Evolutionary conservation across 225 moss, liverwort and hornwort species (phyloP).

Genomic region (Antitrichia curtipendula): DNA sequence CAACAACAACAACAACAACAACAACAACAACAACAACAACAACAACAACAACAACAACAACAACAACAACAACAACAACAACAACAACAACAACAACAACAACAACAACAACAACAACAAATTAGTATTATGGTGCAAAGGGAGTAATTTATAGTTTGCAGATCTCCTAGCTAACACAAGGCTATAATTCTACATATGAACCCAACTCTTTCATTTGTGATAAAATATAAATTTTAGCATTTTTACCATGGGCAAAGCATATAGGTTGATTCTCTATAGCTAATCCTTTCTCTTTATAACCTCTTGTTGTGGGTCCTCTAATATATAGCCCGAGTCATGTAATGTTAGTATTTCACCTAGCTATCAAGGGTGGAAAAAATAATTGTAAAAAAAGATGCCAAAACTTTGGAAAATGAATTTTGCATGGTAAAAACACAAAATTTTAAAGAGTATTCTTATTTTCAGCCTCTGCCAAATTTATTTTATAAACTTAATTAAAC

Average conservation of each 20-base stretch:
- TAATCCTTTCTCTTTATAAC: background rate
- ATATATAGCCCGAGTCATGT: background rate
- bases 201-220: background rate
- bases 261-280: background rate
- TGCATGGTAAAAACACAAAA: too few relatives aligned
- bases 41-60: too few relatives aligned
- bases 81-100: too few relatives aligned
- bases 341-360: accelerated
- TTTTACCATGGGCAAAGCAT: background rate
- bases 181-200: background rate
- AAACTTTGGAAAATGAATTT: background rate
- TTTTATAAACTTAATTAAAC: too few relatives aligned
- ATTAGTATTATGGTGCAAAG: background rate
- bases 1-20: too few relatives aligned
- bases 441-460: too few relatives aligned
- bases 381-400: background rate
- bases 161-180: background rate
- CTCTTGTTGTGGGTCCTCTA: accelerated
- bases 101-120: too few relatives aligned
- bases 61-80: too few relatives aligned
- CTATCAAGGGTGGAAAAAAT: accelerated
- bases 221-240: background rate
- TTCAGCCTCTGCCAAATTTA: too few relatives aligned
- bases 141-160: background rate
- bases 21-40: too few relatives aligned